Percentiles rank a stretch among this genome's conserved stretches.
phyloP scores from a whole-genome alignment of 2,329 filamentous ascomycete genomes.

The Onygena corvina region DNA sequence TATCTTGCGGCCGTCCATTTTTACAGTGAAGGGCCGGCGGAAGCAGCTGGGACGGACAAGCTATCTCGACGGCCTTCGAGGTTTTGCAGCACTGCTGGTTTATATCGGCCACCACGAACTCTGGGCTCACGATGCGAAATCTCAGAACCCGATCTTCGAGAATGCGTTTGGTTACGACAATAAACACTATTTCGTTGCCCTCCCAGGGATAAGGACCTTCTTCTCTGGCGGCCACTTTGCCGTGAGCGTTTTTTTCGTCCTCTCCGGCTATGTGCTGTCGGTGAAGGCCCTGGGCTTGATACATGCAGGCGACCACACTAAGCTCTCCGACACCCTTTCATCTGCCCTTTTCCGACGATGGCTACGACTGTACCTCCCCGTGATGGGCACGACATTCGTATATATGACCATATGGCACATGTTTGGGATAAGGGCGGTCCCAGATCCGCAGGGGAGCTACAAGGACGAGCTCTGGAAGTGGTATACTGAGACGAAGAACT shows the following conservation, averaged over 20 bases:
- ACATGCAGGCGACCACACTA: constrained; percentile 21
- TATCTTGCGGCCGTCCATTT: constrained; percentile 12
- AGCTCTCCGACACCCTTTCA: constrained; percentile 20
- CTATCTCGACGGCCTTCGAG: constrained; percentile 21
- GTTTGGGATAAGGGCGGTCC: constrained; percentile 38
- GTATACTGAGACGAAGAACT: constrained; percentile 52
- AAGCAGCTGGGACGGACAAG: constrained; percentile 14
- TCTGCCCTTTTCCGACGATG: constrained; percentile 36
- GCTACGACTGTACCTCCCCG: constrained; percentile 34
- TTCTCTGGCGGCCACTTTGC: constrained; percentile 33
- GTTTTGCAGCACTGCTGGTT: constrained; percentile 19
- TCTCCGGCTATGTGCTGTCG: constrained; percentile 39
- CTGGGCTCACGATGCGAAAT: constrained; percentile 2
- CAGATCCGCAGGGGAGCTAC: constrained; percentile 32
- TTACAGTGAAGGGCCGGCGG: not conserved
- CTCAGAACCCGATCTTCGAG: constrained; percentile 1
- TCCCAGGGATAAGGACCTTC: constrained; percentile 14
- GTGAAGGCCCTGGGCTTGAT: constrained; percentile 28
- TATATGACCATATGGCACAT: constrained; percentile 42
- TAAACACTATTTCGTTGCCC: constrained; percentile 12
- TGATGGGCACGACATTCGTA: constrained; percentile 29
- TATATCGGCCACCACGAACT: constrained; percentile 8
- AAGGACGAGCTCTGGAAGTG: constrained; percentile 41
- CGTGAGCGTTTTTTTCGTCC: constrained; percentile 40
- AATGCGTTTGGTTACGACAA: constrained; percentile 12